Base-by-base conservation (phyloP, 2,329 filamentous ascomycete genomes). In the Apiospora koreana region DNA sequence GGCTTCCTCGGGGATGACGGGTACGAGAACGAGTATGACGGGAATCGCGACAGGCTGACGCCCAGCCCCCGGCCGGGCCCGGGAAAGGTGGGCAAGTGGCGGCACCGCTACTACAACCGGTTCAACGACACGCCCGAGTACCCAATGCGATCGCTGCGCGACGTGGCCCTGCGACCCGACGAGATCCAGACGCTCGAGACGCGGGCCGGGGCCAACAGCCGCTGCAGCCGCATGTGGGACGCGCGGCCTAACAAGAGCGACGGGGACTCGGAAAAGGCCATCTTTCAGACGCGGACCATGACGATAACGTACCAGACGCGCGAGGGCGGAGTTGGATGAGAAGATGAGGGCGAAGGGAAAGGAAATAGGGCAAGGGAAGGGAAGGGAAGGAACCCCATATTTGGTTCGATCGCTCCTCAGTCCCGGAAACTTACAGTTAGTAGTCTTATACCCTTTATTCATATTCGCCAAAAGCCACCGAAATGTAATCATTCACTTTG, bases 201-300 rank as follows among this genome's bases (percentile, higher is more conserved):
- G 42, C 64, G 42, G 14, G 64, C 64, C 8, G 64, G 64, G 14
- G 9, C 64, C n/a, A 58, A 50, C 7, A 54, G 69, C 9, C 58
- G 35, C 8, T 18, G 35, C 18, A 41, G 14, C 21, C 35, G 50
- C 23, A 68, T 35, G 41, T 67, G 65, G 64, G 65, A 64, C 7
- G 69, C n/a, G 31, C 43, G 69, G 65, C 28, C 46, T 6, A 3
- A 21, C 35, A 62, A 62, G 31, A 43, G 31, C 64, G 62, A 67
- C 42, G 42, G 48, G 18, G 67, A 69, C 67, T 66, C 42, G 18
- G 65, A 67, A 3, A 66, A 68, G 25, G 68, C 58, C 41, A 71
- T 71, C 28, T 48, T 71, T 3, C 62, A 67, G 48, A 71, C 70
- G 18, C 45, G n/a, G 68, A 69, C 70, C 21, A 65, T 69, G 31